Conservation (phyloP, 805 yeast species). For the Metschnikowia kunwiensis region DNA sequence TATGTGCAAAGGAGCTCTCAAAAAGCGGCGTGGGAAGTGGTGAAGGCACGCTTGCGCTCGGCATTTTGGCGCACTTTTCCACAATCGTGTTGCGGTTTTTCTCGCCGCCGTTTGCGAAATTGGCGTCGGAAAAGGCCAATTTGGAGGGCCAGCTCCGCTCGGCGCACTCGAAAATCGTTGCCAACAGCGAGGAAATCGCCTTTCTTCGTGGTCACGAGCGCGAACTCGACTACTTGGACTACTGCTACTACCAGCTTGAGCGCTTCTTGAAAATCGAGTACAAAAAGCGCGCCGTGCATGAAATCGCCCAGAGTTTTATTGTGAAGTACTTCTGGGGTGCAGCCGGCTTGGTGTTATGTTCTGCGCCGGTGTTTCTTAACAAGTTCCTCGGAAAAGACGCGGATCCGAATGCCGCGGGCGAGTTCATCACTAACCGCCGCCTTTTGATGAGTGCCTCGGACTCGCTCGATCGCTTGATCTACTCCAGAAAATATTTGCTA, state of each 20-base stretch:
- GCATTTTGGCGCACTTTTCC: constrained; percentile 76
- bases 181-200: constrained; percentile 84
- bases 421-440: constrained; percentile 84
- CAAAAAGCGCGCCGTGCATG: constrained; percentile 73
- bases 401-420: constrained; percentile 59
- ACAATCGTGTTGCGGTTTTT: constrained; percentile 68
- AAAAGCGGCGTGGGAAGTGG: constrained; percentile 65
- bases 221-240: constrained; percentile 75
- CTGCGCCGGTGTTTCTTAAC: constrained; percentile 79
- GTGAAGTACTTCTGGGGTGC: constrained; percentile 97
- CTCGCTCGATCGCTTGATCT: constrained; percentile 82
- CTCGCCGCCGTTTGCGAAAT: constrained; percentile 86
- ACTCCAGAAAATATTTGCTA: constrained; percentile 78
- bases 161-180: constrained; percentile 75
- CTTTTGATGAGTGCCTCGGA: constrained; percentile 80
- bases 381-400: constrained; percentile 47
- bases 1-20: constrained; percentile 77
- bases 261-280: constrained; percentile 72
- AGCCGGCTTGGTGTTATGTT: constrained; percentile 81
- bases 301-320: constrained; percentile 80
- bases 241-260: constrained; percentile 76
- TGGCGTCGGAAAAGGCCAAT: constrained; percentile 70
- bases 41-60: constrained; percentile 75
- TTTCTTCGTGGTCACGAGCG: constrained; percentile 75
- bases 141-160: constrained; percentile 83